A percentile compares a stretch with the other conserved stretches of the same genome.
These are phyloP conservation scores for Drechslerella stenobrocha DNA, from an alignment of 2,329 filamentous ascomycete species.

Conservation along the genomic window DNA sequence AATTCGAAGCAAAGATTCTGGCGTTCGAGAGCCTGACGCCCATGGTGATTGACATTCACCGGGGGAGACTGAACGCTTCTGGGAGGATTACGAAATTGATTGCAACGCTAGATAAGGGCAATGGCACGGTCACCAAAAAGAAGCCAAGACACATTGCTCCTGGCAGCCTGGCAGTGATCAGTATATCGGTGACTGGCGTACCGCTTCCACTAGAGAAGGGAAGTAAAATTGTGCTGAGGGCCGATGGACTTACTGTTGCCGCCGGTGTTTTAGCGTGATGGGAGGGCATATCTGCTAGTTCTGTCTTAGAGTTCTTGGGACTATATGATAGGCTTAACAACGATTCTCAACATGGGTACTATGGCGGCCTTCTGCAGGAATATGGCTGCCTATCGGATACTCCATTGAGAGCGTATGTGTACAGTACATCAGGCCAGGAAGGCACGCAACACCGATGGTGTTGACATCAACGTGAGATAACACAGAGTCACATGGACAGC, in stretches of 20 bases:
- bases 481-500: neutral
- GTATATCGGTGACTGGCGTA: constrained; percentile 71
- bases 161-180: constrained; percentile 73
- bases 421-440: neutral
- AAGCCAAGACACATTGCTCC: constrained; percentile 82
- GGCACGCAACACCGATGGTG: neutral
- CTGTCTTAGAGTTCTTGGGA: neutral
- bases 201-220: constrained; percentile 76
- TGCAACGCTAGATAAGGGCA: constrained; percentile 76
- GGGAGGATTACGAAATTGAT: constrained; percentile 73
- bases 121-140: constrained; percentile 75
- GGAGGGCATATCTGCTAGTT: too few relatives aligned
- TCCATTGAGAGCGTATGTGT: neutral
- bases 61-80: constrained; percentile 77
- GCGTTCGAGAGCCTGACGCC: constrained; percentile 89
- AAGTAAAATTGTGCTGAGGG: constrained; percentile 76
- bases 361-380: constrained; percentile 1
- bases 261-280: constrained; percentile 76
- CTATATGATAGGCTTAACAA: neutral
- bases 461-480: neutral
- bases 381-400: constrained; percentile 1
- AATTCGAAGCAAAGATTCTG: constrained; percentile 79
- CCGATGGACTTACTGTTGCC: constrained; percentile 79
- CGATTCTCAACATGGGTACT: neutral
- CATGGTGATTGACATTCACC: constrained; percentile 84